These are phyloP conservation scores for Chrysoporthe cubensis DNA, from an alignment of 2,329 filamentous ascomycete species.

Conservation along the genomic window DNA sequence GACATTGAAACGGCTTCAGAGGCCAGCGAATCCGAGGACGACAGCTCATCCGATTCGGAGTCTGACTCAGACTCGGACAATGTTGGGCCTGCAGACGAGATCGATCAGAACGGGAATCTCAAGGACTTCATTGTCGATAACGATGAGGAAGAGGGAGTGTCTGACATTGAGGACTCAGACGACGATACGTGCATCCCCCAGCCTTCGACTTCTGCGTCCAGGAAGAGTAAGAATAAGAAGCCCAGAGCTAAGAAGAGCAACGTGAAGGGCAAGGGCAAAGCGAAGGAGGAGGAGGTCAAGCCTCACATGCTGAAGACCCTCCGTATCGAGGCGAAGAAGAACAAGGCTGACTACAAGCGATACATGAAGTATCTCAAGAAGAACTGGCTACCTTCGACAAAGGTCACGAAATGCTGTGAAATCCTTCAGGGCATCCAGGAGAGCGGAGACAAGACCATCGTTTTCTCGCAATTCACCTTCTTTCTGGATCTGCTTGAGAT, in stretches of 20 bases:
- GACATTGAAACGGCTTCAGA: slow-evolving; percentile 32
- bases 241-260: slow-evolving; percentile 44
- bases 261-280: slow-evolving; percentile 48
- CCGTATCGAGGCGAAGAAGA: slow-evolving; percentile 68
- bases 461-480: slow-evolving; percentile 83
- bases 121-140: slow-evolving; percentile 58
- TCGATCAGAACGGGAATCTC: slow-evolving; percentile 47
- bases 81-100: slow-evolving; percentile 38
- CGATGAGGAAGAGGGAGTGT: slow-evolving; percentile 36
- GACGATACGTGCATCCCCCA: slow-evolving; percentile 25
- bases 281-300: slow-evolving; percentile 46
- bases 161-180: slow-evolving; percentile 28
- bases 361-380: slow-evolving; percentile 73
- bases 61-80: slow-evolving; percentile 35
- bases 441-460: slow-evolving; percentile 73
- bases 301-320: slow-evolving; percentile 47
- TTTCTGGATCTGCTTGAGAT: slow-evolving; percentile 79
- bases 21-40: slow-evolving; percentile 42
- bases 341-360: slow-evolving; percentile 64
- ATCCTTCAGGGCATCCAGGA: slow-evolving; percentile 56
- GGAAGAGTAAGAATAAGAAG: slow-evolving; percentile 34
- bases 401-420: slow-evolving; percentile 71
- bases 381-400: slow-evolving; percentile 75
- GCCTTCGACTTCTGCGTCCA: slow-evolving; percentile 27
- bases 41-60: slow-evolving; percentile 38